Base-by-base conservation (phyloP, 208 protist genomes). In the Wallacemonas sp. region DNA sequence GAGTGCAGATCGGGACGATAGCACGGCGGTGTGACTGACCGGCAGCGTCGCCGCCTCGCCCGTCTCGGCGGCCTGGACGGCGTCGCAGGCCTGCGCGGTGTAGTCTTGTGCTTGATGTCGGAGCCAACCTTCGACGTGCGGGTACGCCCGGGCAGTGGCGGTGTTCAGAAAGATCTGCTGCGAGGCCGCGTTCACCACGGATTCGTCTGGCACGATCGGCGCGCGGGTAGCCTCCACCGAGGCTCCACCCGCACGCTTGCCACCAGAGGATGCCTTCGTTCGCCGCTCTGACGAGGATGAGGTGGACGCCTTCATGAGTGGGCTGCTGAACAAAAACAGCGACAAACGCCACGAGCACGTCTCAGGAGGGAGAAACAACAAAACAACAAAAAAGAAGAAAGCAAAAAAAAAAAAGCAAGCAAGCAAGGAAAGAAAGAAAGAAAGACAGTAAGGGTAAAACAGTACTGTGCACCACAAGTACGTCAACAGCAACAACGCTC, bases 81-180 rank as follows among this genome's bases (percentile, higher is more conserved):
- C 10, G 3, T 0, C 36, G 22, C 10, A 20, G 5, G 18, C 22
- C 7, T 12, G 7, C 2, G 59, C 28, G 4, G n/a, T 23, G 28
- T 57, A 36, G 46, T 29, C 69, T 76, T 76, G 36, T 3, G 79
- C 62, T 20, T 54, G 52, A 23, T 67, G 42, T 1, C 23, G 46
- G 26, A 87, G 67, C 77, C 77, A 87, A 10, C 68, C 16, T 22
- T 72, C 45, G 22, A 81, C 72, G 55, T 76, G 62, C 3, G 81
- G 81, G 61, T 84, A 87, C 16, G 61, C 81, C 3, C 67, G 62
- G 20, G 63, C 12, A 2, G 77, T 70, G 38, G 81, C 73, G 20
- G 77, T 65, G 18, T 39, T 41, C 16, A 78, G 31, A 65, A 82
- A 83, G 16, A 77, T 41, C 3, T 32, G 52, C 32, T 84, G 72